These are phyloP conservation scores for Podaxis sp. DNA, from an alignment of 768 basidiomycete species.

Conservation along the genomic window DNA sequence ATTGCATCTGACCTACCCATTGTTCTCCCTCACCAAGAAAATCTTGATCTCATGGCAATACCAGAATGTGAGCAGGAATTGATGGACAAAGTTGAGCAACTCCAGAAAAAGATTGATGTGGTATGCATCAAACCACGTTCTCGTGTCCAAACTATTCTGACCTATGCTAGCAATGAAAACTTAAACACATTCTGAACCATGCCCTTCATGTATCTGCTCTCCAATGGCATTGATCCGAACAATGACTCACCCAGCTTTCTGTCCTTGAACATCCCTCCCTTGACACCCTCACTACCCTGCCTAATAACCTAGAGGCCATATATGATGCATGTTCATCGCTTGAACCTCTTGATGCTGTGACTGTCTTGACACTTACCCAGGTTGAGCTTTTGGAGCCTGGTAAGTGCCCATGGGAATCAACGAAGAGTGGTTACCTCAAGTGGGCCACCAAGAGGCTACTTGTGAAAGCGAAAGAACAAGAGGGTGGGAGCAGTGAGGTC, in stretches of 20 bases:
- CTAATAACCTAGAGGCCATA: constrained; percentile 1
- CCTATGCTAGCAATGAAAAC: constrained; percentile 3
- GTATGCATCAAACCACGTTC: constrained; percentile 56
- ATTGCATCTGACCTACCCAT: constrained; percentile 65
- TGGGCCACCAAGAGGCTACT: constrained; percentile 3
- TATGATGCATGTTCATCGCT: constrained; percentile 3
- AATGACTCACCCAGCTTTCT: neutral
- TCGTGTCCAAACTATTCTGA: neutral
- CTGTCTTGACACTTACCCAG: constrained; percentile 4
- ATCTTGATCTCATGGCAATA: constrained; percentile 58
- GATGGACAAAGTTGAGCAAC: constrained; percentile 61
- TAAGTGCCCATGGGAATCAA: constrained; percentile 11
- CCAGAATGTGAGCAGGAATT: constrained; percentile 58
- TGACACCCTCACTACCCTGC: neutral
- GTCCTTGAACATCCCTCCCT: constrained; percentile 8
- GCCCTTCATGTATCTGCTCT: neutral
- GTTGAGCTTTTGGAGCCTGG: constrained; percentile 7
- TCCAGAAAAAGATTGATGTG: constrained; percentile 63
- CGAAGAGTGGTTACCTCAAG: constrained; percentile 10
- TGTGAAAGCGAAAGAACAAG: neutral
- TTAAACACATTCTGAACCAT: neutral
- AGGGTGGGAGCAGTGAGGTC: neutral
- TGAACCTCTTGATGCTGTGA: constrained; percentile 3
- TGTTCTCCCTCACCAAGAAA: constrained; percentile 72
- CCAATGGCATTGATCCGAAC: neutral